Evolutionary conservation across 129 eudicot genomes (phyloP).

Genomic region (Glebionis coronaria): DNA sequence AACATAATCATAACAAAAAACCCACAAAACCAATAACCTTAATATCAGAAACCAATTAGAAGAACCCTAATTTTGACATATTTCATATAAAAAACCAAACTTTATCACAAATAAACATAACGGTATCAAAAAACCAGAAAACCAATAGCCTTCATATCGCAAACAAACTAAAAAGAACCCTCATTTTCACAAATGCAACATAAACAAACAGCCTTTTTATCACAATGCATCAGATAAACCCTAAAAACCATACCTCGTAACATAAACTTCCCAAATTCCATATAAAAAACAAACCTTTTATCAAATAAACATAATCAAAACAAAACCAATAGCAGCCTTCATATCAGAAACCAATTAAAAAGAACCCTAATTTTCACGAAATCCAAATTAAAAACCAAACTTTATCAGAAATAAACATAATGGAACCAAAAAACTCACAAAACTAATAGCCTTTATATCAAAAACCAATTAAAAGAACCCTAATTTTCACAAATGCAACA

Average conservation of each 20-base stretch:
- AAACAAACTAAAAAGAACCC: too few species aligned
- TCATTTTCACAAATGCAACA: too few species aligned
- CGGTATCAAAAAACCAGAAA: background rate
- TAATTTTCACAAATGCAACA: too few species aligned
- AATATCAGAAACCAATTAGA: background rate
- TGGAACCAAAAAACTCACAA: background rate
- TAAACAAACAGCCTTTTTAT: too few species aligned
- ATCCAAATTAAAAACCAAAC: too few species aligned
- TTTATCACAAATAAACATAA: background rate
- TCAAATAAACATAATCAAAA: background rate
- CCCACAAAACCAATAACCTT: background rate
- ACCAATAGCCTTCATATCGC: background rate
- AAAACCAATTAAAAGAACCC: background rate
- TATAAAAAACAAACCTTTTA: too few species aligned
- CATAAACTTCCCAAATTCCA: too few species aligned
- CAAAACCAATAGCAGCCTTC: background rate
- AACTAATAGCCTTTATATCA: background rate
- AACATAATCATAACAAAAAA: background rate
- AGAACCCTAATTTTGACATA: background rate
- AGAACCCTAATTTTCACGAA: too few species aligned
- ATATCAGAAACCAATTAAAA: too few species aligned
- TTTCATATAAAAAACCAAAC: too few species aligned
- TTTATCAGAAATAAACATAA: background rate
- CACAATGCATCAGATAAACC: background rate
- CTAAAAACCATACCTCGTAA: too few species aligned